Evolutionary conservation across 1,284 basidiomycete genomes (phyloP).

Genomic region (Macrocybe sp.): DNA sequence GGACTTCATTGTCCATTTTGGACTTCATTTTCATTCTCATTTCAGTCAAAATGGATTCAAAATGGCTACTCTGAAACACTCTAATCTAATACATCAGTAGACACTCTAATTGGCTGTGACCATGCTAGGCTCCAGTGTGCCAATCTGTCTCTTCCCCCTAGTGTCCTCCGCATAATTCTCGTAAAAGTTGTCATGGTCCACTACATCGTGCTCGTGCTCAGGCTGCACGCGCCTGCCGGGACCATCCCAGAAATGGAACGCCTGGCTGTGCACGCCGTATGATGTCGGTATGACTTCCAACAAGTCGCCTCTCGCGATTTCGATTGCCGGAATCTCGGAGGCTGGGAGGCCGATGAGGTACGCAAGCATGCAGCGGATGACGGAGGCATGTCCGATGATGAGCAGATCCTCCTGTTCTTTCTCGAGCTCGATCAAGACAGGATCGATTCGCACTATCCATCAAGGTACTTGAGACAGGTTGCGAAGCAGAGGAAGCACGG

Average conservation of each 20-base stretch:
- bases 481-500: slow-evolving; percentile 45
- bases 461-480: background rate
- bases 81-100: no score
- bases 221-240: slow-evolving; percentile 57
- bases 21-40: no score
- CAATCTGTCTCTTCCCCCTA: slow-evolving; percentile 53
- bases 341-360: slow-evolving; percentile 95
- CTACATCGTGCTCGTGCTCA: slow-evolving; percentile 24
- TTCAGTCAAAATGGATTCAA: no score
- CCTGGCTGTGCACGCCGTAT: slow-evolving; percentile 85
- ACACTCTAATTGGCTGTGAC: no score
- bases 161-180: slow-evolving; percentile 86
- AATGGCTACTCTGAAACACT: no score
- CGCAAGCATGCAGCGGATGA: slow-evolving; percentile 91
- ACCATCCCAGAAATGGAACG: slow-evolving; percentile 92
- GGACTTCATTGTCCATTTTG: no score
- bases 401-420: slow-evolving; percentile 91
- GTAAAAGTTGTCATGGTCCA: slow-evolving; percentile 72
- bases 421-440: slow-evolving; percentile 97
- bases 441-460: slow-evolving; percentile 86
- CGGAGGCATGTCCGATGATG: slow-evolving; percentile 97
- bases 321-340: slow-evolving; percentile 93
- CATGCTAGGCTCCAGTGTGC: no score
- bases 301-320: slow-evolving; percentile 88
- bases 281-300: slow-evolving; percentile 87